Evolutionary conservation across 805 yeast genomes (phyloP), one percentile per base, ranked within the genome.

Genomic region (Candida sithepensis): DNA sequence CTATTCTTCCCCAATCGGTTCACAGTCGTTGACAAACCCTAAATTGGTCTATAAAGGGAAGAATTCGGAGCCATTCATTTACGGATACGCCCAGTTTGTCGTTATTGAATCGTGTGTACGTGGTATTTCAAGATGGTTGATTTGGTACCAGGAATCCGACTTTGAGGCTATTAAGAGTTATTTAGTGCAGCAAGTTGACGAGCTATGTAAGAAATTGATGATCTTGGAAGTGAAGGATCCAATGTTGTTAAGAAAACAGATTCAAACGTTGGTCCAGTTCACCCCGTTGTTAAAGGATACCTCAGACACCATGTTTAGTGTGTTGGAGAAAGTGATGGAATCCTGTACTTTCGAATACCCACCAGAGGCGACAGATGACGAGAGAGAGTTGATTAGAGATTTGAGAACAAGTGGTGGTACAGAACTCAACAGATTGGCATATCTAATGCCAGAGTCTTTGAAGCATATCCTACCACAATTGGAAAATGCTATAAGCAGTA

Each of bases 61-160:
- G 51, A 71, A 72, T 44, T 74, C 80, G 2, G 80, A 85, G 49
- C 85, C 96, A 4, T 87, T 79, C 60, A 75, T 85, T 39, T 77
- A 81, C 50, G 94, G 96, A 0, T 77, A 84, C 45, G 79, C 96
- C 0, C 97, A 90, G 62, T 82, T 94, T 51, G 84, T 82, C 60
- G 81, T 90, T 22, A 88, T 90, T 23, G 98, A 92, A 65, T 85
- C 96, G 32, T 85, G 95, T 55, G 79, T 94, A 30, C 78, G 96
- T 50, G 99, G 98, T 33, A 84, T 95, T 21, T 83, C 94, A 12
- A 79, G 99, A 61, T 95, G 99, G 99, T 81, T 88, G 58, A 82
- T 89, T 16, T 92, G 97, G 97, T 90, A 88, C 58, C 75, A 67
- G 32, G 80, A 81, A 6, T 75, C 74, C 39, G 74, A 75, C 47